Evolutionary conservation across 2,329 filamentous ascomycete species (phyloP).

Genomic region (Bipolaris bicolor): DNA sequence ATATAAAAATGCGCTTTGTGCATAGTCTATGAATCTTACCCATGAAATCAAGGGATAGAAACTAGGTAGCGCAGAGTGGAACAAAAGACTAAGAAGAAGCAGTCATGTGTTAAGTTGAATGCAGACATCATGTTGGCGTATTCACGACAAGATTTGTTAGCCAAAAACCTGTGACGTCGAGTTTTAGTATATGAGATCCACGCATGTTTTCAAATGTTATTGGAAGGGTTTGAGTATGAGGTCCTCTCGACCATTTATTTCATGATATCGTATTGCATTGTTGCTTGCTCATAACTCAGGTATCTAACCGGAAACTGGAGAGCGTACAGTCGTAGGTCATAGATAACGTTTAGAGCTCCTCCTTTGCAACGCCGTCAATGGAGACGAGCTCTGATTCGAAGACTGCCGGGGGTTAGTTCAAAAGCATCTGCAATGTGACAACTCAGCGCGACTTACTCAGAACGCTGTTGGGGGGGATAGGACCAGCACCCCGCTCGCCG

Average conservation of each 20-base stretch:
- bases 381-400: constrained; percentile 90
- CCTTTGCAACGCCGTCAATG: constrained; percentile 72
- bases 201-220: not conserved
- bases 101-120: too few relatives aligned
- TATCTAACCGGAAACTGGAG: not conserved
- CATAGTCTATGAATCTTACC: not conserved
- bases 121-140: not conserved
- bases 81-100: not conserved
- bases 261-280: not conserved
- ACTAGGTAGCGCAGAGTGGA: not conserved
- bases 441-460: constrained; percentile 62
- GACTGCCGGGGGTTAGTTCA: constrained; percentile 57
- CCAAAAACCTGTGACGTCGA: too few relatives aligned
- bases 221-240: not conserved
- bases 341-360: constrained; percentile 43
- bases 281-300: not conserved
- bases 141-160: not conserved
- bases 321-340: not conserved
- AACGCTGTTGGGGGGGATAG: constrained; percentile 84
- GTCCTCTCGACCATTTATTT: not conserved
- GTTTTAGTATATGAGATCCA: not conserved
- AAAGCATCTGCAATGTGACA: not conserved
- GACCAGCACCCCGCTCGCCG: constrained; percentile 76
- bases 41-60: not conserved
- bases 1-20: not conserved